Conservation (phyloP, 2,329 filamentous ascomycete species). For the Graphilbum ipis-grandicollis region DNA sequence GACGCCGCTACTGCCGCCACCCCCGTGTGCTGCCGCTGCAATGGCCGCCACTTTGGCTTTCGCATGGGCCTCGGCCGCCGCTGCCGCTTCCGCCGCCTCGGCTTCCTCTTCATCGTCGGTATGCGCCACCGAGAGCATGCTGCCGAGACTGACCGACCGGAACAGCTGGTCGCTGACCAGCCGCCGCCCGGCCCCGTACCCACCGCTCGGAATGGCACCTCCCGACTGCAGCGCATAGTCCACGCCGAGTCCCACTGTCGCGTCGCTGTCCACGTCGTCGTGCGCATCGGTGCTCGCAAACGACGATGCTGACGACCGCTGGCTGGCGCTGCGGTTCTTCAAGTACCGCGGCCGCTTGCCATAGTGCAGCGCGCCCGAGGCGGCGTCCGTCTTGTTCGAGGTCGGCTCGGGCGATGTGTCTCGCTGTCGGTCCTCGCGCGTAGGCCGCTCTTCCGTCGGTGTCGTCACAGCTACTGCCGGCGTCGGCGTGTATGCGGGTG, state of each 20-base stretch:
- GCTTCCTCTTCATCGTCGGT: neutral
- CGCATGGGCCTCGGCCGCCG: no score
- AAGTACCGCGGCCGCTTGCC: conserved; percentile 38
- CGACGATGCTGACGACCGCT: conserved; percentile 43
- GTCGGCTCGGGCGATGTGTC: no score
- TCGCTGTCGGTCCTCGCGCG: neutral
- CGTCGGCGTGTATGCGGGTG: no score
- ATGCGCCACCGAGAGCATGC: conserved; percentile 48
- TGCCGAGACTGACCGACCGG: conserved; percentile 71
- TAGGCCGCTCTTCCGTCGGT: no score
- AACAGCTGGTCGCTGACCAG: conserved; percentile 37
- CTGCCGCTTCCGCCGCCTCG: neutral
- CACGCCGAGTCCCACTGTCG: conserved; percentile 46
- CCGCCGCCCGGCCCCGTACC: neutral
- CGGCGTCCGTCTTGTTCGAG: no score
- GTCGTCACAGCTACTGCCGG: no score
- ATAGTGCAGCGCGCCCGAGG: conserved; percentile 22
- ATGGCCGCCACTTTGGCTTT: no score
- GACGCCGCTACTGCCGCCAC: no score
- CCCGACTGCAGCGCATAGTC: conserved; percentile 76
- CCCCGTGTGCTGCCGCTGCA: no score
- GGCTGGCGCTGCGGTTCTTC: conserved; percentile 37
- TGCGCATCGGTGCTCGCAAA: conserved; percentile 33
- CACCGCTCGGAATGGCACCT: conserved; percentile 40
- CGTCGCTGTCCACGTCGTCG: conserved; percentile 54